These are phyloP conservation scores for Mangifera indica DNA, from an alignment of 345 rosid species.

Conservation along the genomic window DNA sequence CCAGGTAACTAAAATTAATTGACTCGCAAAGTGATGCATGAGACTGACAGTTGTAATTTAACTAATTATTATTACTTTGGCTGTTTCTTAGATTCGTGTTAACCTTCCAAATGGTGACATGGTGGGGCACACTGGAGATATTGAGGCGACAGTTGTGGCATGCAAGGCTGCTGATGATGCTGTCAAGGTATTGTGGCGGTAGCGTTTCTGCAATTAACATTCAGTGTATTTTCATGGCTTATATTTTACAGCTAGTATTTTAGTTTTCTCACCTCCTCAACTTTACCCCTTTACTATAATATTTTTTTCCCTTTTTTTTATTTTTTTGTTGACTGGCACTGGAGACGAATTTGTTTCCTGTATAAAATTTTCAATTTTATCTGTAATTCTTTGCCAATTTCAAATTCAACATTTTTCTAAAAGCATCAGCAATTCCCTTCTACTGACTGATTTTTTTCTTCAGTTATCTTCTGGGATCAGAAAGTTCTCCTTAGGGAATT, in stretches of 20 bases:
- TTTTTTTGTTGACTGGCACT: not conserved
- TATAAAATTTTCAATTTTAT: no score
- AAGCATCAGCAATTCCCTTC: not conserved
- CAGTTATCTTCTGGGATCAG: not conserved
- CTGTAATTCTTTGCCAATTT: not conserved
- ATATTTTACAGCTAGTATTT: not conserved
- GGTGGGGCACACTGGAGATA: slow-evolving; percentile 99
- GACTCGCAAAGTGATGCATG: slow-evolving; percentile 4
- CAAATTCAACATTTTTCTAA: no score
- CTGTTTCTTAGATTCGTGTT: slow-evolving; percentile 62
- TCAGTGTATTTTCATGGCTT: not conserved
- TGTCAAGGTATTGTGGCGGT: slow-evolving; percentile 64
- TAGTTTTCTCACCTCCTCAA: not conserved
- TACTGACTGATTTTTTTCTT: not conserved
- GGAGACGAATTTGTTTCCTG: not conserved
- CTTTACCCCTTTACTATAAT: not conserved
- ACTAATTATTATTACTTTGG: not conserved
- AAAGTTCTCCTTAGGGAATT: not conserved
- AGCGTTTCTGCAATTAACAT: not conserved
- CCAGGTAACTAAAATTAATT: slow-evolving; percentile 50
- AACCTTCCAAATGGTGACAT: slow-evolving; percentile 90
- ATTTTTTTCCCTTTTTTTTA: no score
- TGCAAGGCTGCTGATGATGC: slow-evolving; percentile 93
- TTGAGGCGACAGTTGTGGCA: slow-evolving; percentile 74
- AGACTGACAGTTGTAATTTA: not conserved